A percentile compares a stretch with the other conserved stretches of the same genome.
phyloP scores from a whole-genome alignment of 1,139 yeast genomes.

The Candida sanyaensis region DNA sequence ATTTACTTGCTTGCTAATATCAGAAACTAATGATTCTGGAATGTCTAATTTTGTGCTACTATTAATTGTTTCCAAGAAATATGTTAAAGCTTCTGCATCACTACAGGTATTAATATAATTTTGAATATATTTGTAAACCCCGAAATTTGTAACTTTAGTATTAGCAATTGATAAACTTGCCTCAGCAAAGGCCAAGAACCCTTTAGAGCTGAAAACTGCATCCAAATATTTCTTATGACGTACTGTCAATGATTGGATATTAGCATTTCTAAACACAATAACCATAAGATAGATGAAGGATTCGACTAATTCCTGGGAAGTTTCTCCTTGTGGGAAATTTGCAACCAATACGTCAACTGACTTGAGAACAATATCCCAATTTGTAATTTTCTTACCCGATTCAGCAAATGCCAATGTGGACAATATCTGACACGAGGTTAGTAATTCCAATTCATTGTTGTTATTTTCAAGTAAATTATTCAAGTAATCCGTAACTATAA shows the following conservation, averaged over 20 bases:
- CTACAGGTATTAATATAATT: conserved; percentile 42
- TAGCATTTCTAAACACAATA: conserved; percentile 60
- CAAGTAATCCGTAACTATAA: conserved; percentile 31
- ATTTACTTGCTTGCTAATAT: conserved; percentile 1
- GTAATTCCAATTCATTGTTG: conserved; percentile 11
- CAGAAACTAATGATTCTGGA: conserved; percentile 3
- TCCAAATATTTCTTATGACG: conserved; percentile 46
- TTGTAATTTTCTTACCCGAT: conserved; percentile 60
- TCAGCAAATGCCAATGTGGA: conserved; percentile 60
- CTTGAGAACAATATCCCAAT: conserved; percentile 38
- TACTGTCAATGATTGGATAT: conserved; percentile 49
- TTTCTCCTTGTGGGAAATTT: conserved; percentile 7
- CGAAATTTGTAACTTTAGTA: conserved; percentile 50
- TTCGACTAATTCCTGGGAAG: conserved; percentile 21
- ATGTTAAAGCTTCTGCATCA: conserved; percentile 34
- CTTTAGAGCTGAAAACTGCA: conserved; percentile 31
- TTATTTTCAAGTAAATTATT: conserved; percentile 14
- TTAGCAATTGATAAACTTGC: conserved; percentile 42
- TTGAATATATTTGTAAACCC: conserved; percentile 48
- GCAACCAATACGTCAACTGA: conserved; percentile 17
- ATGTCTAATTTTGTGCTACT: conserved; percentile 5
- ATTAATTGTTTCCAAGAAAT: conserved; percentile 36
- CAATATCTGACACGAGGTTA: conserved; percentile 30
- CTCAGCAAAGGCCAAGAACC: conserved; percentile 53
- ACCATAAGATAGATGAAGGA: conserved; percentile 45